Conservation (phyloP, 768 basidiomycete genomes). For the Psilocybe cyanescens region DNA sequence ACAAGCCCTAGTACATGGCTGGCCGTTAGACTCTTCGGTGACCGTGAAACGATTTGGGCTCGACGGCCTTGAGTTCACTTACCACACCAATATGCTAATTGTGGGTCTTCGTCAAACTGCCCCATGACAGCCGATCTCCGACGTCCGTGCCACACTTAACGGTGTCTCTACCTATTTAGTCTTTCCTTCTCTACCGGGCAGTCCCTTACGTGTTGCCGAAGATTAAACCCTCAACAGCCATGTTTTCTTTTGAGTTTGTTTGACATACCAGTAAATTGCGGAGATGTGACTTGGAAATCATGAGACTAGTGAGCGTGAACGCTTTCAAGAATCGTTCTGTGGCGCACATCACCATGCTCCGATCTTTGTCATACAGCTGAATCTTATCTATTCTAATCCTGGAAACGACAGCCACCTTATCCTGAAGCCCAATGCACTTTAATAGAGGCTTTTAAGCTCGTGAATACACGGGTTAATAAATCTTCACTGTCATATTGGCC, state of each 20-base stretch:
- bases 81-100: not conserved
- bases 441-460: too few species aligned
- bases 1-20: not conserved
- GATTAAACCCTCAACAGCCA: not conserved
- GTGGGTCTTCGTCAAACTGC: not conserved
- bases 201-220: not conserved
- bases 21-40: not conserved
- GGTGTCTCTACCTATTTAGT: not conserved
- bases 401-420: not conserved
- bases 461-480: too few species aligned
- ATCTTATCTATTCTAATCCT: not conserved
- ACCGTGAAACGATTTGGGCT: slow-evolving; percentile 5
- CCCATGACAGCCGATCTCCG: not conserved
- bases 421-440: not conserved
- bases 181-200: not conserved
- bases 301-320: too few species aligned
- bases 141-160: not conserved
- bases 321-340: not conserved
- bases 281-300: not conserved
- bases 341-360: not conserved
- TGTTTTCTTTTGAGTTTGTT: not conserved
- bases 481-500: too few species aligned
- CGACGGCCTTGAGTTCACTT: slow-evolving; percentile 1
- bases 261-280: not conserved
- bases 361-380: not conserved